Percentiles rank a stretch among this genome's conserved stretches.
Evolutionary conservation across 1,139 yeast genomes (phyloP).

Genomic region (Candida tetrigidarum): DNA sequence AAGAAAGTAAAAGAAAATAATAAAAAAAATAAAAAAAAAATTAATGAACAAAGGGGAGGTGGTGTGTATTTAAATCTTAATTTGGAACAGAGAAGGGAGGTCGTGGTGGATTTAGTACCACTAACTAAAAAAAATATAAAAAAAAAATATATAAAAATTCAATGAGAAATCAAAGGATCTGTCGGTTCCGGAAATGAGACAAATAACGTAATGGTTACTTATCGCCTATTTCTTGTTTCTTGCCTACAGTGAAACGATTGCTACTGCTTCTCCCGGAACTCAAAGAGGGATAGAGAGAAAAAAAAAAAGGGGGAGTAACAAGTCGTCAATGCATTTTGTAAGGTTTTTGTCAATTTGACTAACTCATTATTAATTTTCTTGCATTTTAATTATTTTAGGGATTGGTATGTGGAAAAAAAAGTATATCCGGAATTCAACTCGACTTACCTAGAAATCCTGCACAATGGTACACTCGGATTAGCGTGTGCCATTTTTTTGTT

Average conservation of each 20-base stretch:
- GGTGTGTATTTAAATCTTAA: slow-evolving; percentile 1
- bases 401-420: no score
- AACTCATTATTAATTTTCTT: neutral
- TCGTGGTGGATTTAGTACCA: neutral
- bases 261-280: neutral
- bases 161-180: neutral
- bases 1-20: slow-evolving; percentile 6
- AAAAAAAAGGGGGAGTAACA: no score
- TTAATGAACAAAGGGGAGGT: neutral
- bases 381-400: neutral
- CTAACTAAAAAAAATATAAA: no score
- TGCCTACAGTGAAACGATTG: no score
- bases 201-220: neutral
- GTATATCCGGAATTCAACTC: slow-evolving; percentile 1
- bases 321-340: no score
- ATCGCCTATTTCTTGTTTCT: no score
- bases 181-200: slow-evolving; percentile 5
- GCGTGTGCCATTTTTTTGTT: slow-evolving; percentile 2
- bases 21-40: neutral
- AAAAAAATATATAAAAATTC: no score
- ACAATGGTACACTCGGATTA: slow-evolving; percentile 3
- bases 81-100: neutral
- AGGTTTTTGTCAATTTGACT: no score
- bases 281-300: neutral
- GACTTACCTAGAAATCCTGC: neutral